Evolutionary conservation across 495 filamentous ascomycete species (phyloP).

Genomic region (Talaromyces borbonicus): DNA sequence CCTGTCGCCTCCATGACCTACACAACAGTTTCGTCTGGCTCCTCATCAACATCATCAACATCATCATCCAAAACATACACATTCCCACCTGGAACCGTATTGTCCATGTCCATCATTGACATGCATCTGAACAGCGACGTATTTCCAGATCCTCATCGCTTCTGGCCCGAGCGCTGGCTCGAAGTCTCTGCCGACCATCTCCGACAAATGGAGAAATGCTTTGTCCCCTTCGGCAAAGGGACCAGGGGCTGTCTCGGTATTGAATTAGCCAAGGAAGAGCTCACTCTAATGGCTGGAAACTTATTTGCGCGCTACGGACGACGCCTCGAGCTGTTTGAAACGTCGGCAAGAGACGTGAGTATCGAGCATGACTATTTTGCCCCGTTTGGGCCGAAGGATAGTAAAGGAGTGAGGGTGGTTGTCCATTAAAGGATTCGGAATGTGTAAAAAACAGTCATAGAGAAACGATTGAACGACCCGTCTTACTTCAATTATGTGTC

Average conservation of each 20-base stretch:
- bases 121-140: slow-evolving; percentile 21
- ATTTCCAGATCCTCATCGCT: slow-evolving; percentile 25
- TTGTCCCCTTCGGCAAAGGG: slow-evolving; percentile 23
- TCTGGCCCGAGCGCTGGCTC: slow-evolving; percentile 38
- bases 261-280: slow-evolving; percentile 36
- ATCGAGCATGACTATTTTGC: slow-evolving; percentile 9
- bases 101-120: slow-evolving; percentile 25
- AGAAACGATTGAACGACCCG: no score
- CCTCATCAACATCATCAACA: slow-evolving; percentile 7
- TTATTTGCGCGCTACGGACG: slow-evolving; percentile 29
- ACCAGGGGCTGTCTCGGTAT: slow-evolving; percentile 26
- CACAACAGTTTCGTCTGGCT: neutral
- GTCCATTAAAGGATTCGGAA: no score
- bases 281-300: slow-evolving; percentile 31
- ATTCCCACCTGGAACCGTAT: slow-evolving; percentile 22
- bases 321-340: slow-evolving; percentile 13
- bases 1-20: slow-evolving; percentile 15
- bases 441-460: no score
- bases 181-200: slow-evolving; percentile 5
- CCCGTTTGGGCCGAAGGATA: slow-evolving; percentile 8
- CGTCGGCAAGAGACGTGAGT: slow-evolving; percentile 7
- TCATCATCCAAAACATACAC: slow-evolving; percentile 7
- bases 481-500: no score
- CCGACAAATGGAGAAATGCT: slow-evolving; percentile 14
- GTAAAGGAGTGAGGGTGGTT: slow-evolving; percentile 8